Evolutionary conservation across 352 stramenopile species (phyloP), one percentile per base, ranked within the genome.

Genomic region (Phytophthora citrophthora): DNA sequence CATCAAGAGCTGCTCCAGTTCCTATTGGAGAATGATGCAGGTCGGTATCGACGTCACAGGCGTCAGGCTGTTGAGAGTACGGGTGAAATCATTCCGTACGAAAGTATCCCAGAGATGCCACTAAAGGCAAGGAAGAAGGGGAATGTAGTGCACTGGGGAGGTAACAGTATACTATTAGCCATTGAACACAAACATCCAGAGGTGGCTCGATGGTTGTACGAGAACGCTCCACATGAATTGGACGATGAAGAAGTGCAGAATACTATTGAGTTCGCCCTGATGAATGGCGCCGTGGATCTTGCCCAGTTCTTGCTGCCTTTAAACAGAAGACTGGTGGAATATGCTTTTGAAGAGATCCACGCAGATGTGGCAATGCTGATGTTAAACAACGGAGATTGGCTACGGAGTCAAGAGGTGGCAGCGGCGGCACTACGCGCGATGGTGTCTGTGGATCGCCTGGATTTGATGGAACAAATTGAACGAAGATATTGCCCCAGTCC

Each of bases 221-320:
- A 51, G 10, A 32, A 52, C 18, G 10, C 40, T 15, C 29, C 43
- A 11, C 32, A 54, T 11, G 32, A 54, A 38, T 31, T 34, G 15
- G 43, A 50, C 15, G 2, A 34, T 18, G 43, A 29, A n/a, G 20
- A 48, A 16, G 20, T 48, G 9, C 16, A 23, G 18, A 31, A 31
- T 15, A 5, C 16, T 15, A 29, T 48, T 15, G 41, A 48, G 13
- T 48, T 31, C 20, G 27, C 31, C 13, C 29, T 40, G 34, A 10
- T 10, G 0, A 18, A 12, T 51, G 41, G 32, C n/a, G 41, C 41
- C 5, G 10, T 52, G 18, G 43, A 61, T 13, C 23, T 60, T 23
- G 52, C 52, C 9, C 8, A 44, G 29, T 60, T 45, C 34, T 51
- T 60, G 15, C 32, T 60, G 27, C 52, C 52, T 24, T 11, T n/a